phyloP scores from a whole-genome alignment of 2,329 filamentous ascomycete species.

The Penicillium sp. region DNA sequence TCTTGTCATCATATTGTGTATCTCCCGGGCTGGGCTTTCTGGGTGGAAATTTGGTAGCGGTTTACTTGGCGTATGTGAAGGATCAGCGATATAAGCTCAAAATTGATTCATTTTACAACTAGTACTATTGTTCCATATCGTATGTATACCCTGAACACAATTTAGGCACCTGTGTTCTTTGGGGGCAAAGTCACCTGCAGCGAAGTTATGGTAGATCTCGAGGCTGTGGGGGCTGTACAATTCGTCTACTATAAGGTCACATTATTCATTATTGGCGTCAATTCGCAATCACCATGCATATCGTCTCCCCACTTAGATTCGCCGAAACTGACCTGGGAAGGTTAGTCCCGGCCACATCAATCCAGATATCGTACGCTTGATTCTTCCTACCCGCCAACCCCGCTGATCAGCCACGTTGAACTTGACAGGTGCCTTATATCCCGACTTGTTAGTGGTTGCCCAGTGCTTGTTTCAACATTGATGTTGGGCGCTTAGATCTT shows the following conservation, averaged over 20 bases:
- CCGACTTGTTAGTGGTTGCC: background rate
- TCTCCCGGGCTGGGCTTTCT: constrained; percentile 14
- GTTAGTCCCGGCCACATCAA: too few relatives aligned
- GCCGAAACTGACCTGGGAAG: background rate
- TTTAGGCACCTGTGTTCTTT: background rate
- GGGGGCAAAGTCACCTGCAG: background rate
- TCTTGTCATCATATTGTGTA: constrained; percentile 15
- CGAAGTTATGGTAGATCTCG: background rate
- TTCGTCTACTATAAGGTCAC: background rate
- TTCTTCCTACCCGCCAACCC: background rate
- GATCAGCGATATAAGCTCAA: constrained; percentile 20
- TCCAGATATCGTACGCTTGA: background rate
- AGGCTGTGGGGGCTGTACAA: background rate
- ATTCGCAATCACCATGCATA: background rate
- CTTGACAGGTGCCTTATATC: background rate
- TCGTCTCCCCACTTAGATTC: background rate
- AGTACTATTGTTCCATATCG: background rate
- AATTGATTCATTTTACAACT: constrained; percentile 14
- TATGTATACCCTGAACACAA: background rate
- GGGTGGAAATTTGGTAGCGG: constrained; percentile 22
- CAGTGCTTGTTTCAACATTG: background rate
- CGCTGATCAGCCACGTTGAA: background rate
- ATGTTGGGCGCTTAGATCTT: background rate
- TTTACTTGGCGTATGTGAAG: constrained; percentile 17
- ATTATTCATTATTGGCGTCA: background rate